Percentiles rank a stretch among this genome's conserved stretches.
These are phyloP conservation scores for Linnemannia zychae DNA, from an alignment of 192 early-diverging fungal species.

Conservation along the genomic window DNA sequence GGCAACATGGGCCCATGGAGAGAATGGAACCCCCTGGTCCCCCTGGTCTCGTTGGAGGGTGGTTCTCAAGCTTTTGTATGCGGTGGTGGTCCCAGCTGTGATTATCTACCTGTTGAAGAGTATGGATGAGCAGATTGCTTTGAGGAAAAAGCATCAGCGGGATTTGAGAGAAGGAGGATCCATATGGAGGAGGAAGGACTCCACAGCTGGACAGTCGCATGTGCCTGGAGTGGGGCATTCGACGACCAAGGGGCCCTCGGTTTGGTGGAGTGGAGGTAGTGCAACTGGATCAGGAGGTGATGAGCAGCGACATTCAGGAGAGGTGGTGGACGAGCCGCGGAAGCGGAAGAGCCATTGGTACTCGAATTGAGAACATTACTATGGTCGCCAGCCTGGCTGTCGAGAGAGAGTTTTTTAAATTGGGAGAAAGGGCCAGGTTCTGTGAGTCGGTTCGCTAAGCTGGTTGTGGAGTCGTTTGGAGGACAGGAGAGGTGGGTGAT, in stretches of 20 bases:
- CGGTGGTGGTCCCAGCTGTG: conserved; percentile 29
- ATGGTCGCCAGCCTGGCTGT: neutral
- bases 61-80: conserved; percentile 35
- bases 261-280: neutral
- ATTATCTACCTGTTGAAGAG: conserved; percentile 21
- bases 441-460: no score
- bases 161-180: neutral
- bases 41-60: conserved; percentile 43
- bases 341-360: neutral
- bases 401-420: no score
- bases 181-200: no score
- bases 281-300: neutral
- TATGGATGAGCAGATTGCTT: neutral
- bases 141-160: neutral
- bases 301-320: neutral
- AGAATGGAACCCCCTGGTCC: conserved; percentile 17
- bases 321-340: neutral
- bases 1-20: neutral
- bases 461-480: no score
- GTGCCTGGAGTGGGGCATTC: neutral
- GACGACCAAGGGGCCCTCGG: neutral
- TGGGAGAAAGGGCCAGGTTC: no score
- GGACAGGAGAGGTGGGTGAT: no score
- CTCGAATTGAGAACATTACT: neutral
- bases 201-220: neutral